phyloP scores from a whole-genome alignment of 352 stramenopile species.

The Globisporangium spinosum region DNA sequence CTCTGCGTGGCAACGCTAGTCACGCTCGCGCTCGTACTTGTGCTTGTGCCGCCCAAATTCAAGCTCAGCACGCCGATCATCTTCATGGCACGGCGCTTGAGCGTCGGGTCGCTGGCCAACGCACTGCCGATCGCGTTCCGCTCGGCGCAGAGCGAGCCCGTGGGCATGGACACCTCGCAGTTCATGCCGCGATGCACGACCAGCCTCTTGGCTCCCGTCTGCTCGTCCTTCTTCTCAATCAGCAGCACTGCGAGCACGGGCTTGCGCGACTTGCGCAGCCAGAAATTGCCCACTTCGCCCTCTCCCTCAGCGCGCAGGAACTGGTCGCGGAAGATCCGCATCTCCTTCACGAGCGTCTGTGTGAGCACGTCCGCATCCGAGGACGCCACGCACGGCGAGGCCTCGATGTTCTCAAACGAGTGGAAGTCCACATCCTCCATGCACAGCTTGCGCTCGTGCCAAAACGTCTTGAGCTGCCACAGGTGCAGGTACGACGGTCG shows the following conservation, averaged over 20 bases:
- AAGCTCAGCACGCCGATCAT: conserved; percentile 95
- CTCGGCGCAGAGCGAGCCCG: conserved; percentile 94
- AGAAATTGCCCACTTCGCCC: conserved; percentile 94
- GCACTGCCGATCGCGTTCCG: conserved; percentile 97
- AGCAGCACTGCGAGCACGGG: conserved; percentile 96
- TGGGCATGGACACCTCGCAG: conserved; percentile 98
- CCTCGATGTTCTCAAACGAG: conserved; percentile 97
- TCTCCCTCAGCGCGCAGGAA: conserved; percentile 69
- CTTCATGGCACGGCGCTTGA: conserved; percentile 90
- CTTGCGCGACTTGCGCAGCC: conserved; percentile 97
- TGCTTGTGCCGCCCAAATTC: conserved; percentile 34
- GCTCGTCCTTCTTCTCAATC: conserved; percentile 81
- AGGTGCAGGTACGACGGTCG: conserved; percentile 95
- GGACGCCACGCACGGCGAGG: conserved; percentile 85
- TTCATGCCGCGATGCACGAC: conserved; percentile 96
- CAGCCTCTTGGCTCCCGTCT: conserved; percentile 37
- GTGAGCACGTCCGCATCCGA: conserved; percentile 81
- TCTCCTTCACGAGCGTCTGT: conserved; percentile 90
- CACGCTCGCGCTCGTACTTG: conserved; percentile 14
- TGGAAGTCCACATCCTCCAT: conserved; percentile 96
- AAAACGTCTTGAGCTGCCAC: conserved; percentile 99
- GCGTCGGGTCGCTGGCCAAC: conserved; percentile 90
- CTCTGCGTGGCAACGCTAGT: conserved; percentile 7
- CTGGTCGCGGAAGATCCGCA: conserved; percentile 83
- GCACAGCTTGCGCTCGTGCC: conserved; percentile 94